Base-by-base conservation (phyloP, 768 basidiomycete species). In the Amanita brunnescens region DNA sequence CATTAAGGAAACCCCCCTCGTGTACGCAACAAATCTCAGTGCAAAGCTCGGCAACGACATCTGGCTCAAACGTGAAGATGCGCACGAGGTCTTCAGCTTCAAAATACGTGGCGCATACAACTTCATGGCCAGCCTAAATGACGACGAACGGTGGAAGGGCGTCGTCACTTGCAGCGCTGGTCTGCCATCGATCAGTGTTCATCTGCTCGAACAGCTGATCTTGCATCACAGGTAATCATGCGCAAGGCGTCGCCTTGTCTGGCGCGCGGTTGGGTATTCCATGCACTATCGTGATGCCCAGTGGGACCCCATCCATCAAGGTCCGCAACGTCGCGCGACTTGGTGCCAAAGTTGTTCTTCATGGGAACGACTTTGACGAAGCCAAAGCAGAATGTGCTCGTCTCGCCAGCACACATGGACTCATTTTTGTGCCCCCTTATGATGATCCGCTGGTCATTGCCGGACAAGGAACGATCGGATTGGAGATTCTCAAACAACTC, bases 61-160 rank as follows among this genome's bases (percentile, higher is more conserved):
- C 67, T 94, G 86, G 82, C 79, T 99, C 53, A 99, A 99, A 70
- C 81, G 96, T 21, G 96, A 99, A 67, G 96, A 99, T 61, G 76
- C 96, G 2, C 95, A 98, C 41, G 86, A 91, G 61, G 96, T 99
- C 16, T 99, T 99, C 66, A 94, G 91, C 65, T 99, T 99, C 82
- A 99, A 99, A 64, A 93, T 98, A 42, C 77, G 96, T 4, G 96
- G 96, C 20, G 96, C 96, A 29, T 99, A 96, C 72, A 99, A 99
- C 67, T 90, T 96, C 61, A 99, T 99, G 95, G 91, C 91, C 18
- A 78, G 79, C 66, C 72, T 99, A 32, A 73, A 74, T 6, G 84
- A 87, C 29, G 91, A 93, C 51, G 95, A 98, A 62, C 76, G 91
- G 52, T 94, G 93, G 90, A 93, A 93, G 67, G 96, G 96, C 53